Conservation (phyloP, 371 early-diverging fungal genomes). For the Mucor lusitanicus region DNA sequence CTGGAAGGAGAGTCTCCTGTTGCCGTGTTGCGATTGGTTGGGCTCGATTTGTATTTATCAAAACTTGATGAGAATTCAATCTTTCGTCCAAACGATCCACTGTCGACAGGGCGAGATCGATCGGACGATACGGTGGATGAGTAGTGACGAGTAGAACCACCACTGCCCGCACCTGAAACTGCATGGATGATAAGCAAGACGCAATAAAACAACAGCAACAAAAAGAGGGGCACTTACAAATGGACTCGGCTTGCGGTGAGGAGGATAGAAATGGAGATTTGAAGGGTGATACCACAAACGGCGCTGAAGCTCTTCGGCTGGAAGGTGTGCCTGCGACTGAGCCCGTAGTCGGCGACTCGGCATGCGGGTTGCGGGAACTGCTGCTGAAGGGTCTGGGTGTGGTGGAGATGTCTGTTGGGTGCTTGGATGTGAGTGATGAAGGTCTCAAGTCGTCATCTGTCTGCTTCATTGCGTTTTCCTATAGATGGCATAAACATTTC, state of each 20-base stretch:
- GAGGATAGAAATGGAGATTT: slow-evolving; percentile 73
- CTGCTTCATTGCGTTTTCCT: background rate
- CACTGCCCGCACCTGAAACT: slow-evolving; percentile 16
- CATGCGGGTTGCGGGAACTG: background rate
- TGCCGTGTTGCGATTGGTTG: slow-evolving; percentile 4
- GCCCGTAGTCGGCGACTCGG: background rate
- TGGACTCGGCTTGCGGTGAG: slow-evolving; percentile 47
- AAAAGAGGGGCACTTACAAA: slow-evolving; percentile 24
- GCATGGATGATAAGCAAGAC: slow-evolving; percentile 10
- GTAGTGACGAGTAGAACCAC: background rate
- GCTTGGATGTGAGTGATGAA: background rate
- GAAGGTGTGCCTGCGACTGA: background rate
- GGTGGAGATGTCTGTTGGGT: background rate
- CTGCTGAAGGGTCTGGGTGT: background rate
- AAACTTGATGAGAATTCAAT: slow-evolving; percentile 41
- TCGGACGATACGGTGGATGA: slow-evolving; percentile 1
- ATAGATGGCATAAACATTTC: background rate
- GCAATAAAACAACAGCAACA: background rate
- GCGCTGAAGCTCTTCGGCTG: slow-evolving; percentile 19
- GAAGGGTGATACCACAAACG: slow-evolving; percentile 65
- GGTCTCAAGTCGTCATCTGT: background rate
- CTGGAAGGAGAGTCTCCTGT: slow-evolving; percentile 12
- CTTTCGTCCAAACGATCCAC: slow-evolving; percentile 28
- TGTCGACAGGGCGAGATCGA: slow-evolving; percentile 1
- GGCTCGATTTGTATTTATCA: slow-evolving; percentile 35